Conservation (phyloP, 306 rosid species). For the Citrullus amarus region DNA sequence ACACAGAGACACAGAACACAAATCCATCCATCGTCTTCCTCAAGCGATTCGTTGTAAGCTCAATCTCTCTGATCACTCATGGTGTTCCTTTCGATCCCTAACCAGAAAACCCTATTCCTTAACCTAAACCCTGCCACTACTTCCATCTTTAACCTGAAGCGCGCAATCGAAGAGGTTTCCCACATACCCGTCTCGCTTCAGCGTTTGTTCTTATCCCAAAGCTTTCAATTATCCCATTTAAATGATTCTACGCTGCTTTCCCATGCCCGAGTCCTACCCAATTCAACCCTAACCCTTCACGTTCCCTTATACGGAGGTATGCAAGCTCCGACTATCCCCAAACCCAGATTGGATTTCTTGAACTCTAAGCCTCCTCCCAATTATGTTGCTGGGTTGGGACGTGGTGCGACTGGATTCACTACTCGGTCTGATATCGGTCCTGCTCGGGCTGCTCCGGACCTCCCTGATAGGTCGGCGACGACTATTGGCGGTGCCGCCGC, state of each 20-base stretch:
- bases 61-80: constrained; percentile 14
- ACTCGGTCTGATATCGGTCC: constrained; percentile 84
- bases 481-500: constrained; percentile 21
- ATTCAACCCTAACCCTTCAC: constrained; percentile 29
- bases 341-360: constrained; percentile 67
- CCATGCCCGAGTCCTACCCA: constrained; percentile 35
- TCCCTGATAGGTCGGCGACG: constrained; percentile 57
- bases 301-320: constrained; percentile 25
- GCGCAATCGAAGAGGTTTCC: constrained; percentile 30
- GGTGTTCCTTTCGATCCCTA: constrained; percentile 55
- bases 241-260: constrained; percentile 34
- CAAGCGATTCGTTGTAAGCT: not conserved
- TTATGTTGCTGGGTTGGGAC: constrained; percentile 83
- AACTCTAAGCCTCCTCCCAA: constrained; percentile 78
- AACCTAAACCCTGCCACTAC: constrained; percentile 50
- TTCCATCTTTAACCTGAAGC: constrained; percentile 40
- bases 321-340: constrained; percentile 43
- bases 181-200: constrained; percentile 36
- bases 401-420: constrained; percentile 91
- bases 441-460: constrained; percentile 74
- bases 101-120: constrained; percentile 36
- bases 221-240: constrained; percentile 19
- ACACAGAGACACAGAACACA: too few species aligned
- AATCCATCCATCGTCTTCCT: not conserved
- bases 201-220: constrained; percentile 52